Conservation (phyloP, 371 early-diverging fungal genomes). For the Rhizopus microsporus region DNA sequence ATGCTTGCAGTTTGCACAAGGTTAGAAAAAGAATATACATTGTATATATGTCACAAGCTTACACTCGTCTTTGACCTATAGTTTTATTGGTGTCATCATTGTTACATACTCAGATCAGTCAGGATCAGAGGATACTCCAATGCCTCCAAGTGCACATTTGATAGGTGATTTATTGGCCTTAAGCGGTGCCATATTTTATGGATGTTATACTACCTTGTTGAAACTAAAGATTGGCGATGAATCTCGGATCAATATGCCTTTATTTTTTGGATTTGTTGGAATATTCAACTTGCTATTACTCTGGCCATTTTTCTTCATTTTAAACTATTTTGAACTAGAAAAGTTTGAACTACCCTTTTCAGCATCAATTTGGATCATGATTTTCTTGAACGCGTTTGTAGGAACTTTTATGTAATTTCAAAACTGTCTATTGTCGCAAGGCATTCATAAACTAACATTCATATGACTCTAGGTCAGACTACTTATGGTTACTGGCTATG, state of each 20-base stretch:
- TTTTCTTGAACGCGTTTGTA: conserved; percentile 72
- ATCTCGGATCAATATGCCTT: conserved; percentile 69
- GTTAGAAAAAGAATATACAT: conserved; percentile 24
- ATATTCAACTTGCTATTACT: conserved; percentile 70
- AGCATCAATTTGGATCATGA: conserved; percentile 57
- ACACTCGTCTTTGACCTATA: conserved; percentile 12
- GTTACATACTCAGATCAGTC: conserved; percentile 54
- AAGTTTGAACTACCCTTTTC: conserved; percentile 64
- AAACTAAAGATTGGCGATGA: conserved; percentile 74
- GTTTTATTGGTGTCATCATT: conserved; percentile 60
- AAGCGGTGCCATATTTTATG: conserved; percentile 76
- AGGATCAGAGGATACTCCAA: conserved; percentile 63
- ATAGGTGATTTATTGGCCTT: conserved; percentile 75
- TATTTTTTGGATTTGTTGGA: conserved; percentile 86
- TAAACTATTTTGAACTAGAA: conserved; percentile 74
- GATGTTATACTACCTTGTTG: conserved; percentile 75
- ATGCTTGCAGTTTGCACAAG: conserved; percentile 59
- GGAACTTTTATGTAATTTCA: conserved; percentile 69
- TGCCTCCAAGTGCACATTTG: conserved; percentile 60
- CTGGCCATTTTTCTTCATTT: conserved; percentile 68
- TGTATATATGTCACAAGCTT: not conserved
- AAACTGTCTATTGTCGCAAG: not conserved
- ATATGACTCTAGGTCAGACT: conserved; percentile 57
- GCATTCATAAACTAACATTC: no score
- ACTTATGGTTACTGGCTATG: conserved; percentile 78